A percentile compares a stretch with the other conserved stretches of the same genome.
phyloP scores from a whole-genome alignment of 202 grass and related monocot genomes.

The Elaeis oleifera region DNA sequence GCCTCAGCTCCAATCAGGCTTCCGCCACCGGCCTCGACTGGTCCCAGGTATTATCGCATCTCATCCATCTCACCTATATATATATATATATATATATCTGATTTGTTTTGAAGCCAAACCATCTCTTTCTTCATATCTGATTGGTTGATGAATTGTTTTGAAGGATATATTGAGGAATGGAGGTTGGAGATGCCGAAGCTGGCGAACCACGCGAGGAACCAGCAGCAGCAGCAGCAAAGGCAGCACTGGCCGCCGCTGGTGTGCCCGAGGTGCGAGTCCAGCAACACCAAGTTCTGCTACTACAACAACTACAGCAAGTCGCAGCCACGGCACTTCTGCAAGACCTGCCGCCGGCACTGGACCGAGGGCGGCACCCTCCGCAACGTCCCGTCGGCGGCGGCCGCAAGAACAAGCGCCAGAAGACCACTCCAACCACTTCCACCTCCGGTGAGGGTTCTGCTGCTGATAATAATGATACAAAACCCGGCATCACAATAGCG shows the following conservation, averaged over 20 bases:
- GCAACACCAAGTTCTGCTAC: slow-evolving; percentile 93
- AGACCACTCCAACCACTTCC: neutral
- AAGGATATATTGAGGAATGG: neutral
- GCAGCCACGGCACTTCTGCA: slow-evolving; percentile 83
- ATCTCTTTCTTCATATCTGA: too few relatives aligned
- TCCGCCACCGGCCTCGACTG: slow-evolving; percentile 12
- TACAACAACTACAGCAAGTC: slow-evolving; percentile 91
- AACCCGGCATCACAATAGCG: neutral
- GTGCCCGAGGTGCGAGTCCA: slow-evolving; percentile 69
- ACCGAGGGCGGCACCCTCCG: slow-evolving; percentile 83
- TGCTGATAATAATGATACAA: neutral
- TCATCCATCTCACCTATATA: too few relatives aligned
- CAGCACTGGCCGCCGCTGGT: slow-evolving; percentile 52
- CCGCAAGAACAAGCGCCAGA: slow-evolving; percentile 67
- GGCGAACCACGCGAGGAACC: neutral
- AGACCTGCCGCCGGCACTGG: slow-evolving; percentile 78
- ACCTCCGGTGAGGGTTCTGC: slow-evolving; percentile 4
- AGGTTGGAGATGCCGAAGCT: slow-evolving; percentile 2
- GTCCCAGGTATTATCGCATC: slow-evolving; percentile 5
- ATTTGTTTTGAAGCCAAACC: too few relatives aligned
- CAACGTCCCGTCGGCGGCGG: slow-evolving; percentile 79
- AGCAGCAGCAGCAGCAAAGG: slow-evolving; percentile 36
- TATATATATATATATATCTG: too few relatives aligned
- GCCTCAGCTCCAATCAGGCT: slow-evolving; percentile 27
- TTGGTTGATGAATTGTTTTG: neutral